Percentiles rank a stretch among this genome's conserved stretches.
These are phyloP conservation scores for Kwoniella dendrophila DNA, from an alignment of 768 basidiomycete species.

Conservation along the genomic window DNA sequence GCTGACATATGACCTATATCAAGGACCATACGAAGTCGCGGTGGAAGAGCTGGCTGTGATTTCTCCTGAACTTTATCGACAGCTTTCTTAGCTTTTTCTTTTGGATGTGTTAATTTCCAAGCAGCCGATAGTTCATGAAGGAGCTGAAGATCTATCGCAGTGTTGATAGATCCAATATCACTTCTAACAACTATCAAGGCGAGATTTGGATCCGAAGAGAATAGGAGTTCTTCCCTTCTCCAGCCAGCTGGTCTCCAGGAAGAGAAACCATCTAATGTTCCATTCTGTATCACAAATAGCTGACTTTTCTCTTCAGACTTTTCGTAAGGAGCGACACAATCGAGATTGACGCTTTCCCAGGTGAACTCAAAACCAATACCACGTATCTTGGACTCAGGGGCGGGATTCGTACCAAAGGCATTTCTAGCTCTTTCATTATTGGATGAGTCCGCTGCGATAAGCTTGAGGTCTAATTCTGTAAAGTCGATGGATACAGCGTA, in stretches of 20 bases:
- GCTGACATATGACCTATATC: conserved; percentile 38
- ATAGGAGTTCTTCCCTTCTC: conserved; percentile 47
- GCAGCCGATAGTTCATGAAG: conserved; percentile 36
- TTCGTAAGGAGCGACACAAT: conserved; percentile 39
- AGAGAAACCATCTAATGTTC: conserved; percentile 36
- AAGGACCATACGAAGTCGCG: conserved; percentile 42
- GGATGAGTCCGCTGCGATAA: conserved; percentile 44
- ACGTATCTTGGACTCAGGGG: conserved; percentile 33
- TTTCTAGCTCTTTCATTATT: conserved; percentile 45
- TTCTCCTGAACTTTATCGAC: background rate
- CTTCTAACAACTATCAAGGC: conserved; percentile 33
- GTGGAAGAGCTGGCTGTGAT: conserved; percentile 28
- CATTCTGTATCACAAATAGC: conserved; percentile 34
- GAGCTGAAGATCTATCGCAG: conserved; percentile 41
- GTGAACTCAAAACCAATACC: conserved; percentile 31
- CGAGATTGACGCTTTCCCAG: conserved; percentile 33
- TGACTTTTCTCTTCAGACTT: conserved; percentile 26
- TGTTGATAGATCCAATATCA: conserved; percentile 35
- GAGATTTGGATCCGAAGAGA: conserved; percentile 45
- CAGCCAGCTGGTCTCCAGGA: conserved; percentile 48
- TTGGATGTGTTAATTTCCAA: conserved; percentile 17
- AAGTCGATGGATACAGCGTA: conserved; percentile 35
- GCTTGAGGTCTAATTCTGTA: conserved; percentile 13
- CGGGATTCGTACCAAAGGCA: conserved; percentile 43
- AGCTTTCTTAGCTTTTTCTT: background rate